Evolutionary conservation across 129 eudicot genomes (phyloP).

Genomic region (Heracleum sosnowskyi): DNA sequence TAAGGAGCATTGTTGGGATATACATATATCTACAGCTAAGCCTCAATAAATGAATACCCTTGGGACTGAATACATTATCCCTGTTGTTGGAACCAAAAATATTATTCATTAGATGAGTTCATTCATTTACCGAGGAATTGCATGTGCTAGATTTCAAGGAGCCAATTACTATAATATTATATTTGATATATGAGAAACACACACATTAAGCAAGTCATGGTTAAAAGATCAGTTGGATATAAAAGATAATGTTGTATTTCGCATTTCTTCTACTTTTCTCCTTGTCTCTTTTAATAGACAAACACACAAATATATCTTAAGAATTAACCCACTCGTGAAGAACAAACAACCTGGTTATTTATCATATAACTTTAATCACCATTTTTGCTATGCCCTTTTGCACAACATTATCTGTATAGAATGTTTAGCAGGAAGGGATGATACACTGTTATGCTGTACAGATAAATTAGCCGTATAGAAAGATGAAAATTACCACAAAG

Average conservation of each 20-base stretch:
- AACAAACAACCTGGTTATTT: background rate
- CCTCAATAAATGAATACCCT: too few species aligned
- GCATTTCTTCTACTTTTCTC: background rate
- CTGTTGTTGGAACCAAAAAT: too few species aligned
- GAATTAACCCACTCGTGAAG: background rate
- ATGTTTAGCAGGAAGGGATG: too few species aligned
- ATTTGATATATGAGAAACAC: background rate
- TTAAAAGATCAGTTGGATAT: background rate
- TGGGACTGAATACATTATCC: too few species aligned
- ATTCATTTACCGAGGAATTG: too few species aligned
- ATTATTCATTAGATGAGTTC: too few species aligned
- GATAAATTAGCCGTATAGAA: too few species aligned
- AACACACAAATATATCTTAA: background rate
- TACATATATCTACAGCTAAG: too few species aligned
- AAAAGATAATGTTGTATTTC: background rate
- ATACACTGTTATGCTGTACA: too few species aligned
- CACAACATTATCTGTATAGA: background rate
- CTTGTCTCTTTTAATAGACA: background rate
- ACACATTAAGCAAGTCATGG: background rate
- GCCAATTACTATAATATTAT: too few species aligned
- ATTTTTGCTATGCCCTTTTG: background rate
- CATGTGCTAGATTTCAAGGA: background rate
- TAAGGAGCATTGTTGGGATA: background rate
- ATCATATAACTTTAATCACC: background rate
- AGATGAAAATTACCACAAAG: constrained; percentile 25